phyloP scores from a whole-genome alignment of 768 basidiomycete genomes.

The Scleroderma bovista region DNA sequence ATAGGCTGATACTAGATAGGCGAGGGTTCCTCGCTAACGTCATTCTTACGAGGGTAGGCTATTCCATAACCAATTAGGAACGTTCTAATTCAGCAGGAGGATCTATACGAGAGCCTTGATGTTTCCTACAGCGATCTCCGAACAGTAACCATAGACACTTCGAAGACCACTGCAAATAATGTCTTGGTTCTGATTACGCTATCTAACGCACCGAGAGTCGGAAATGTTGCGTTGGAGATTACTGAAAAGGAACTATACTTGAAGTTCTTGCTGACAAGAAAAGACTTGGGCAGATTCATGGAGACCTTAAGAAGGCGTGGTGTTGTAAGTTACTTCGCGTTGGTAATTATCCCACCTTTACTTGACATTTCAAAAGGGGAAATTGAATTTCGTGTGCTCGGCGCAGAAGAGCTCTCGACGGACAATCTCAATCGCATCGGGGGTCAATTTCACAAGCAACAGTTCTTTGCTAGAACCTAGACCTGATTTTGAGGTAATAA shows the following conservation, averaged over 20 bases:
- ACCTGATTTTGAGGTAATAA: constrained; percentile 23
- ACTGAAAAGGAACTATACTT: constrained; percentile 21
- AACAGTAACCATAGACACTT: constrained; percentile 21
- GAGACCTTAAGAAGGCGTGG: constrained; percentile 38
- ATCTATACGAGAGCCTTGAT: constrained; percentile 47
- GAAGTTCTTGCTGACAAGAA: constrained; percentile 35
- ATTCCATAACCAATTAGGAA: neutral
- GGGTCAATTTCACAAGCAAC: constrained; percentile 15
- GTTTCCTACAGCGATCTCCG: constrained; percentile 35
- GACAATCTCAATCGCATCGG: constrained; percentile 24
- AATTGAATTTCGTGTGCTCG: constrained; percentile 23
- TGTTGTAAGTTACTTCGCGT: constrained; percentile 33
- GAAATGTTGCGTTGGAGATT: constrained; percentile 18
- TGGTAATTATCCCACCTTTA: neutral
- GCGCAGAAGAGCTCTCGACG: constrained; percentile 11
- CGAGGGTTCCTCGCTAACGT: constrained; percentile 49
- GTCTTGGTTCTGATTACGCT: constrained; percentile 27
- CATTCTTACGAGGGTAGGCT: constrained; percentile 17
- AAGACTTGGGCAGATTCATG: constrained; percentile 34
- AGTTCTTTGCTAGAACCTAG: constrained; percentile 17
- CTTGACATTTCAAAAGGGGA: constrained; percentile 15
- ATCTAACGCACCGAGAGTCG: constrained; percentile 37
- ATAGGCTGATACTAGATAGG: constrained; percentile 49
- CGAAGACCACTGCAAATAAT: constrained; percentile 17
- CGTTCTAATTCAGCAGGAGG: constrained; percentile 31